These are phyloP conservation scores for Chlamydomonas urium DNA, from an alignment of 139 green algal genomes.

Conservation along the genomic window DNA sequence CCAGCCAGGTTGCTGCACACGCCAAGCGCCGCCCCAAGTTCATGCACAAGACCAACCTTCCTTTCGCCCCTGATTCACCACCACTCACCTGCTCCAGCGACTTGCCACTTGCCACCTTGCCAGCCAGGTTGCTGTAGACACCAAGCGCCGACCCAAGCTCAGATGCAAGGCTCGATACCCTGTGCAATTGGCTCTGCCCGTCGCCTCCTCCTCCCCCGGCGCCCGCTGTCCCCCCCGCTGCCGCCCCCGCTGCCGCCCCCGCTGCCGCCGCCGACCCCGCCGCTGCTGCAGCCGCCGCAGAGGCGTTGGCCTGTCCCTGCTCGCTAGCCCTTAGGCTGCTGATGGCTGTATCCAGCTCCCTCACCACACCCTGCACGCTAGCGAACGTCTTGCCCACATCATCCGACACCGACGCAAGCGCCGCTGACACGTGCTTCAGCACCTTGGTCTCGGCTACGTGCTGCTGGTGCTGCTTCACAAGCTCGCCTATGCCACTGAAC, in stretches of 20 bases:
- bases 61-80: slow-evolving; percentile 20
- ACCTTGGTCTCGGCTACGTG: slow-evolving; percentile 39
- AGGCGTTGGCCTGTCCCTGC: slow-evolving; percentile 4
- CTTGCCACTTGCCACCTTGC: slow-evolving; percentile 32
- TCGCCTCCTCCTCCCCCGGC: not conserved
- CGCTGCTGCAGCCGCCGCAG: not conserved
- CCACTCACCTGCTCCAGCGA: slow-evolving; percentile 43
- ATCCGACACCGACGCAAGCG: not conserved
- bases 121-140: slow-evolving; percentile 20
- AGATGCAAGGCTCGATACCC: slow-evolving; percentile 33
- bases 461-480: slow-evolving; percentile 9
- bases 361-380: slow-evolving; percentile 26
- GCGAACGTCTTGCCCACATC: slow-evolving; percentile 4
- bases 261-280: not conserved
- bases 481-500: too few species aligned
- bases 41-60: not conserved
- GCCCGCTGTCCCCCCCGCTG: not conserved
- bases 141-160: slow-evolving; percentile 48
- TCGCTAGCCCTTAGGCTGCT: slow-evolving; percentile 19
- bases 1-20: too few species aligned
- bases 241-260: not conserved
- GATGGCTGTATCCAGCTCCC: slow-evolving; percentile 36
- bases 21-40: too few species aligned
- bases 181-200: not conserved
- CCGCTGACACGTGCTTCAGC: slow-evolving; percentile 23